Percentiles rank a stretch among this genome's conserved stretches.
phyloP scores from a whole-genome alignment of 2,329 filamentous ascomycete genomes.

The Knoxdaviesia capensis region DNA sequence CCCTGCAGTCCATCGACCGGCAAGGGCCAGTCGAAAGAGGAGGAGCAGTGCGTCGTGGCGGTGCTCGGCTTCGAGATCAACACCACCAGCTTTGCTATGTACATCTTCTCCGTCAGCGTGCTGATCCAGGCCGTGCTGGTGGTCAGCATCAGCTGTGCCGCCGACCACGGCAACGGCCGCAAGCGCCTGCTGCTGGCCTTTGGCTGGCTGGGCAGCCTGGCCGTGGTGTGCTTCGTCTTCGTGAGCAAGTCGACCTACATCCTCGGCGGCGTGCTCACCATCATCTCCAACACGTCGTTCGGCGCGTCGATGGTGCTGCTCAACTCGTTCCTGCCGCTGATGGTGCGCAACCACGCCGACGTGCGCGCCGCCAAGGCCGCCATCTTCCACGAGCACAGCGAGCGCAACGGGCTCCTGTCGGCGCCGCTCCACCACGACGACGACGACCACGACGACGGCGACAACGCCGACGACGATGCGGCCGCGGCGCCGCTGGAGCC shows the following conservation, averaged over 20 bases:
- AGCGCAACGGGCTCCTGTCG: not conserved
- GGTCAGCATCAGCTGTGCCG: conserved; percentile 88
- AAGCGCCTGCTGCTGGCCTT: conserved; percentile 79
- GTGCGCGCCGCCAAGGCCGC: conserved; percentile 1
- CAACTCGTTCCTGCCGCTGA: conserved; percentile 82
- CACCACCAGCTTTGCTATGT: conserved; percentile 94
- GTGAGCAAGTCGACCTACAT: conserved; percentile 58
- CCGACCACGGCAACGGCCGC: conserved; percentile 81
- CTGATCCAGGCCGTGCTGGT: conserved; percentile 76
- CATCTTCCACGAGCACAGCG: no score
- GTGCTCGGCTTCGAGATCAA: conserved; percentile 76
- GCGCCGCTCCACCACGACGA: not conserved
- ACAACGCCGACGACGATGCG: not conserved
- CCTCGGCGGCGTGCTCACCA: conserved; percentile 63
- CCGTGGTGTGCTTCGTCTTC: conserved; percentile 77
- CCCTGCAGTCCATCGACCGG: conserved; percentile 51
- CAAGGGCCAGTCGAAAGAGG: conserved; percentile 16
- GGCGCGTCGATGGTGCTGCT: conserved; percentile 88
- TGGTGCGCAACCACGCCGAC: conserved; percentile 68
- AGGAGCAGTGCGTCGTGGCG: conserved; percentile 56
- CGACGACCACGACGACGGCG: not conserved
- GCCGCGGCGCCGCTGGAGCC: not conserved
- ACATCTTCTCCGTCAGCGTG: conserved; percentile 88
- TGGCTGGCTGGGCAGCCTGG: conserved; percentile 58
- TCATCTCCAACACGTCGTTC: conserved; percentile 84